A percentile compares a stretch with the other conserved stretches of the same genome.
Conservation (phyloP, 2,329 filamentous ascomycete species). For the Talaromyces sp. region DNA sequence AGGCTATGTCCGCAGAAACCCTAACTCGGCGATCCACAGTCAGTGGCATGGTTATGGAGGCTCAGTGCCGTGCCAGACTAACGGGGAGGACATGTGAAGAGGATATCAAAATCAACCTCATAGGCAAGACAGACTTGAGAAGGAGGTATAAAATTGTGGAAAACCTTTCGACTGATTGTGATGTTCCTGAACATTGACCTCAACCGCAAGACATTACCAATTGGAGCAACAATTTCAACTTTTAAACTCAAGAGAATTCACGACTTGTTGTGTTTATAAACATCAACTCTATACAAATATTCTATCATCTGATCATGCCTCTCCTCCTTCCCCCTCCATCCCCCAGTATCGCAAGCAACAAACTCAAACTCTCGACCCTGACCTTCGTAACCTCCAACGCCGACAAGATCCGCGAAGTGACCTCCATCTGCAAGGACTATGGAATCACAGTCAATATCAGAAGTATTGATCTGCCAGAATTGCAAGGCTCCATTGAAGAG, state of each 20-base stretch:
- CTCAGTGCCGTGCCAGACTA: background rate
- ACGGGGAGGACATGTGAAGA: background rate
- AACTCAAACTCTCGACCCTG: conserved; percentile 10
- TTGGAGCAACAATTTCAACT: background rate
- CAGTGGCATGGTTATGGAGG: background rate
- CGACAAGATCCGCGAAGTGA: conserved; percentile 82
- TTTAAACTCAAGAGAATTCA: background rate
- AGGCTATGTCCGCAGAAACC: background rate
- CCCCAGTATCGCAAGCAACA: conserved; percentile 1
- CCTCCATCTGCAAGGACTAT: conserved; percentile 67
- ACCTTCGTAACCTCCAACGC: conserved; percentile 83
- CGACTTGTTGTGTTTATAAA: background rate
- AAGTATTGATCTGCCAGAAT: conserved; percentile 65
- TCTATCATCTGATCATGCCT: background rate
- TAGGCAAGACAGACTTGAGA: background rate
- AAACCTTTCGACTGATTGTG: background rate
- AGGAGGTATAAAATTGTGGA: background rate
- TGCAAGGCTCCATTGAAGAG: conserved; percentile 82
- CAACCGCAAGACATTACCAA: background rate
- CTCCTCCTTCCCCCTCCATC: background rate
- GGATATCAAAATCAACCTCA: background rate
- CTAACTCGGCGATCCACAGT: background rate
- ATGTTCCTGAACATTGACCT: background rate
- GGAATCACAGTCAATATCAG: conserved; percentile 61
- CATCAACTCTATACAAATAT: background rate